These are phyloP conservation scores for Fusarium illudens DNA, from an alignment of 2,329 filamentous ascomycete genomes.

Conservation along the genomic window DNA sequence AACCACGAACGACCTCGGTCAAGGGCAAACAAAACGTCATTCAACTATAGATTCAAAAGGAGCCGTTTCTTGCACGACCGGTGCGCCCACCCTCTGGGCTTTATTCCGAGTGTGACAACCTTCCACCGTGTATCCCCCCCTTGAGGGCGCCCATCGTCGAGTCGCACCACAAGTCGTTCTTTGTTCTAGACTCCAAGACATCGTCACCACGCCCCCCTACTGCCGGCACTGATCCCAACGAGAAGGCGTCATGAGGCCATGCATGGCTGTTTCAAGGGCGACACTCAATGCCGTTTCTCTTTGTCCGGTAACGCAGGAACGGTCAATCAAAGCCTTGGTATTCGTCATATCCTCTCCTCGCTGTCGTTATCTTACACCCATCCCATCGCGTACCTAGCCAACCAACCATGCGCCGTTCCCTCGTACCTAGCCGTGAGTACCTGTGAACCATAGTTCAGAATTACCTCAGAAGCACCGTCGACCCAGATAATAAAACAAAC, in stretches of 20 bases:
- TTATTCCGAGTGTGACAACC: constrained; percentile 21
- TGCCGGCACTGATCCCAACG: neutral
- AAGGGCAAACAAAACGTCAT: neutral
- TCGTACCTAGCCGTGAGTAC: constrained; percentile 1
- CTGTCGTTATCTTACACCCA: constrained; percentile 16
- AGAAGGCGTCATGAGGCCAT: neutral
- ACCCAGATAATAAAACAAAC: constrained; percentile 3
- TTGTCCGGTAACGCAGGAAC: constrained; percentile 5
- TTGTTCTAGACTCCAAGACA: constrained; percentile 26
- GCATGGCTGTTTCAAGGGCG: neutral
- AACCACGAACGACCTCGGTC: neutral
- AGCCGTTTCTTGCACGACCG: neutral
- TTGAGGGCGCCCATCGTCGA: constrained; percentile 1
- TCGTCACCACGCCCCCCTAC: constrained; percentile 5
- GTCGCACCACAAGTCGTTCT: constrained; percentile 27
- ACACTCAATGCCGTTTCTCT: constrained; percentile 1
- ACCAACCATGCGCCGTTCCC: constrained; percentile 19
- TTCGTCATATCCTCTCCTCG: constrained; percentile 10
- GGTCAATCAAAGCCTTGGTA: constrained; percentile 21
- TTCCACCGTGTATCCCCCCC: constrained; percentile 11
- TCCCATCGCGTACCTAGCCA: neutral
- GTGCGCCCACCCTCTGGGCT: neutral
- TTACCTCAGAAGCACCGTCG: neutral
- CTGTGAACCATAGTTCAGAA: neutral
- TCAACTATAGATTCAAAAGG: neutral